Evolutionary conservation across 2,329 filamentous ascomycete genomes (phyloP), one percentile per base, ranked within the genome.

Genomic region (Colletotrichum chlorophyti): DNA sequence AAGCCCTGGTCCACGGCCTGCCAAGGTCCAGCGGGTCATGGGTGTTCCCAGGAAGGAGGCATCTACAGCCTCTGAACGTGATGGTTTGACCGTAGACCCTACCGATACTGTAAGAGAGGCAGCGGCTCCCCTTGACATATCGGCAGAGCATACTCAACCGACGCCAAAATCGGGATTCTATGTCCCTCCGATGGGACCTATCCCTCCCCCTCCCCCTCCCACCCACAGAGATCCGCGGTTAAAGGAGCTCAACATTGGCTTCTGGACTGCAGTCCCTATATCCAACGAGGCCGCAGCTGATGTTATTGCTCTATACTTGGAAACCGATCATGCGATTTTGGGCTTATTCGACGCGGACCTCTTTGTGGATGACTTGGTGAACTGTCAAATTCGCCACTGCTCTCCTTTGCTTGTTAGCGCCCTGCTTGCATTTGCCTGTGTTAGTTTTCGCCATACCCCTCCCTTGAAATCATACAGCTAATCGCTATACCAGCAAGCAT

Each of bases 311-410:
- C 60, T 72, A 3, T 75, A 76, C 42, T 57, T 76, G 4, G 65
- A 69, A 53, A 76, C 72, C 3, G 75, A 78, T 9, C 72, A 76
- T 55, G 72, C 74, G 1, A 64, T 77, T 4, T 60, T 77, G n/a
- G 72, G 72, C 1, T 53, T 68, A 1, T 77, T 77, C 27, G 66
- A 73, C 23, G 54, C 74, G 0, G 31, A 65, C 24, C 55, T 74
- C 2, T 74, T 77, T 32, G 58, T 76, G 10, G 48, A 65, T 10
- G 70, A 75, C 48, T 60, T 76, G 4, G 53, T 70, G 3, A 49
- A 60, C 12, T 50, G 64, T 3, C 50, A 59, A 17, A 41, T 54
- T 7, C 61, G 63, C 0, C 71, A 68, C 47, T 77, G 74, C 37
- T 74, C 73, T 4, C 59, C 65, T 3, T 66, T 76, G 9, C 60